Evolutionary conservation across 495 filamentous ascomycete species (phyloP), one percentile per base, ranked within the genome.

Genomic region (Tuber microsphaerosporum): DNA sequence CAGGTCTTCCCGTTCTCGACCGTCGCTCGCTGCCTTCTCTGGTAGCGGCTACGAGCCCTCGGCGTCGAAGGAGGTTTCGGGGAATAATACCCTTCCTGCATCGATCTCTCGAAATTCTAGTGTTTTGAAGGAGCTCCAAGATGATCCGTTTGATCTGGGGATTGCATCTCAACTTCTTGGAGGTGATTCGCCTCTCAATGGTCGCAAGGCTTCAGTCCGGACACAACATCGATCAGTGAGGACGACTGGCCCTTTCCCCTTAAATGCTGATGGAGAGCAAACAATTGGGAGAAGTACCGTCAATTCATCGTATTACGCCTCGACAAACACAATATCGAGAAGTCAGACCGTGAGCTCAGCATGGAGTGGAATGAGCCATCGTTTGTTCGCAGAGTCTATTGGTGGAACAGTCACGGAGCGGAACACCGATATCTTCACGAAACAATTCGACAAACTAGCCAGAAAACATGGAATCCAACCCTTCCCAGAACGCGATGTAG

Each of bases 381-480:
- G 81, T 51, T 71, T 82, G 65, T 82, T 82, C 65, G 76, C 74
- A 19, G 81, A 82, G 48, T 80, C 81, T 20, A 17, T 76, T 6
- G 70, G 43, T 44, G 78, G 75, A 41, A 22, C 75, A 69, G 69
- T 71, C 12, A 80, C 48, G 22, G 80, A 77, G 39, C 73, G 78
- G 65, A 77, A 75, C 65, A 71, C 69, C 34, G 79, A 82, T 70
- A 56, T 80, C 12, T 83, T 83, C 69, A 77, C 79, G n/a, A 74
- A 78, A 41, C 73, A 82, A 70, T 83, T 82, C 68, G 79, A 83
- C 44, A 79, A 79, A 31, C 46, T 83, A 17, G 81, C 81, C 22
- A 83, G 75, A 61, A 83, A 83, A 34, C 81, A 83, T 77, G 81
- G 81, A 1, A 80, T 83, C 69, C 81, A 83, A 70, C 69, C 78